A percentile compares a stretch with the other conserved stretches of the same genome.
Evolutionary conservation across 1,139 yeast genomes (phyloP).

Genomic region (Diutina mesorugosa): DNA sequence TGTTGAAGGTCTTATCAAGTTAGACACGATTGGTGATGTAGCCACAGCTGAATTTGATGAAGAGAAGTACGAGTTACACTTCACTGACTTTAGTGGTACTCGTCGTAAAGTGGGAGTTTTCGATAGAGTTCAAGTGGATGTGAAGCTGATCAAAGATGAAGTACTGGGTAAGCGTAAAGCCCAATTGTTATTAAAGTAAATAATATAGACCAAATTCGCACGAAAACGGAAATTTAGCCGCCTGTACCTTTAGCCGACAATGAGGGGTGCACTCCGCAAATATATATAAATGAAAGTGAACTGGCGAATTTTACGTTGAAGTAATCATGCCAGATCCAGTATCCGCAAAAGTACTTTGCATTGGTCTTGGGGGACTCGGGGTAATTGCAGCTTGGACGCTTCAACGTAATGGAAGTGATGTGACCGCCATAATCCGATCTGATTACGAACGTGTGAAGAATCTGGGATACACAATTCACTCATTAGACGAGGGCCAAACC

Average conservation of each 20-base stretch:
- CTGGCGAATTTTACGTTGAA: neutral
- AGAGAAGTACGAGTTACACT: constrained; percentile 57
- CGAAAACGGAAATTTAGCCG: neutral
- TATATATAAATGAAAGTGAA: too few species aligned
- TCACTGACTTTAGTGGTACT: constrained; percentile 32
- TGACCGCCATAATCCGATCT: constrained; percentile 52
- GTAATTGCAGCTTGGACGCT: constrained; percentile 53
- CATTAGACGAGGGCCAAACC: constrained; percentile 47
- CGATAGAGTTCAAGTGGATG: constrained; percentile 75
- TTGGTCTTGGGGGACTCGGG: constrained; percentile 72
- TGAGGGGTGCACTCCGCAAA: neutral
- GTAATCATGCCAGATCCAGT: neutral
- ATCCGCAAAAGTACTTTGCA: constrained; percentile 21
- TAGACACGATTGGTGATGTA: constrained; percentile 62
- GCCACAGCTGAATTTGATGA: constrained; percentile 62
- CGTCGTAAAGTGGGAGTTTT: constrained; percentile 54
- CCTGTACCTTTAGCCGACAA: neutral
- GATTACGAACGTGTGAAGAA: constrained; percentile 40
- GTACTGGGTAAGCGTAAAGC: constrained; percentile 90
- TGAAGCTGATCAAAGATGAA: constrained; percentile 73
- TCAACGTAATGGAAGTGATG: constrained; percentile 30
- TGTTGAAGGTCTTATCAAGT: constrained; percentile 81
- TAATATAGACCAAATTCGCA: neutral
- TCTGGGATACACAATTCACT: constrained; percentile 47
- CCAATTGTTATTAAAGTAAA: constrained; percentile 28